These are phyloP conservation scores for Fusarium domesticum DNA, from an alignment of 2,329 filamentous ascomycete species.

Conservation along the genomic window DNA sequence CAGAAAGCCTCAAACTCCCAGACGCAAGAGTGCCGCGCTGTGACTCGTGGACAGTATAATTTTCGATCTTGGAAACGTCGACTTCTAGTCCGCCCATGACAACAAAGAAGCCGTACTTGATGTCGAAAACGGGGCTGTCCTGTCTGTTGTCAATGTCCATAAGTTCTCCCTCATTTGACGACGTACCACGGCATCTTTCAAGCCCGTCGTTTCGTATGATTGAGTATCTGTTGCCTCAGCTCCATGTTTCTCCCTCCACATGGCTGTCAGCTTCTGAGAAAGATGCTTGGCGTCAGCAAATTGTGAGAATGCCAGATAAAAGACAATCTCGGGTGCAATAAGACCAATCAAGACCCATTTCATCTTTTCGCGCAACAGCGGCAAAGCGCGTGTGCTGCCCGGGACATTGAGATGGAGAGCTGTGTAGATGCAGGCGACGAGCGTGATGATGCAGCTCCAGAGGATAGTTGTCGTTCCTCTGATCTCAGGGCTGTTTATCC, in stretches of 20 bases:
- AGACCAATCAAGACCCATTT: slow-evolving; percentile 31
- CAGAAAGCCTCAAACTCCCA: slow-evolving; percentile 1
- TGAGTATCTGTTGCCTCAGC: slow-evolving; percentile 4
- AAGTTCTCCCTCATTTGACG: neutral
- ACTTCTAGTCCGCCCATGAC: slow-evolving; percentile 29
- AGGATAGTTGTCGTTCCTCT: slow-evolving; percentile 33
- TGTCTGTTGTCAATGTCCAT: neutral
- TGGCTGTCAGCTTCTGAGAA: neutral
- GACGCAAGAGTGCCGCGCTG: slow-evolving; percentile 3
- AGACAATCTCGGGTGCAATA: slow-evolving; percentile 32
- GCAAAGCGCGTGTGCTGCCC: neutral
- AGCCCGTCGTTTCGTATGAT: slow-evolving; percentile 1
- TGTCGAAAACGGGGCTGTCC: slow-evolving; percentile 6
- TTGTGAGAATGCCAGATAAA: slow-evolving; percentile 21
- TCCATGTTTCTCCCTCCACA: slow-evolving; percentile 1
- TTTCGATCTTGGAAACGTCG: slow-evolving; percentile 1
- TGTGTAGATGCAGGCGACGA: slow-evolving; percentile 35
- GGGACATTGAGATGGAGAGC: slow-evolving; percentile 37
- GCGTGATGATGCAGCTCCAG: slow-evolving; percentile 32
- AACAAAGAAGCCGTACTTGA: slow-evolving; percentile 28
- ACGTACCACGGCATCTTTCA: neutral
- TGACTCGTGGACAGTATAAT: neutral
- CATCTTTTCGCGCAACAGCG: slow-evolving; percentile 12
- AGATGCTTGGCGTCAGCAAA: slow-evolving; percentile 9
- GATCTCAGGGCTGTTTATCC: slow-evolving; percentile 15